These are phyloP conservation scores for Triticum turgidum DNA, from an alignment of 176 grass and related monocot genomes.

Conservation along the genomic window DNA sequence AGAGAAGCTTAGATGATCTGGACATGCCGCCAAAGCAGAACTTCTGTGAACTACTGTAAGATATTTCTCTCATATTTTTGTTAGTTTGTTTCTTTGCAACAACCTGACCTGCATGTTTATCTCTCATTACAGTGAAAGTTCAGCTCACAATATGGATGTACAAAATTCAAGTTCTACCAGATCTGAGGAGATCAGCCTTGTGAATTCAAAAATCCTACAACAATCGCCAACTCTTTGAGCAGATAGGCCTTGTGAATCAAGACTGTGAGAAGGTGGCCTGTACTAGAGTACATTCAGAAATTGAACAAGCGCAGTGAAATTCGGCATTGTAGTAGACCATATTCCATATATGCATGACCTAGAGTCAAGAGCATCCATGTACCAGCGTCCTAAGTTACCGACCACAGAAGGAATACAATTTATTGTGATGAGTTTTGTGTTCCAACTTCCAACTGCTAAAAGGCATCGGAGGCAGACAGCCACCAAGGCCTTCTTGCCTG, in stretches of 20 bases:
- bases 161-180: not conserved
- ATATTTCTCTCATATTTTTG: too few relatives aligned
- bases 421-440: not conserved
- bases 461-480: not conserved
- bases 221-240: not conserved
- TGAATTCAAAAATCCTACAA: not conserved
- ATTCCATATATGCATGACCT: not conserved
- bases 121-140: not conserved
- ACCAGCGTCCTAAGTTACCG: not conserved
- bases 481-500: too few relatives aligned
- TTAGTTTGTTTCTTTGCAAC: not conserved
- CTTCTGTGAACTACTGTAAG: too few relatives aligned
- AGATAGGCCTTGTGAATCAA: not conserved
- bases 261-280: too few relatives aligned
- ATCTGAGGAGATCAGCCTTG: not conserved
- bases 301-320: not conserved
- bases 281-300: not conserved
- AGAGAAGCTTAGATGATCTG: too few relatives aligned
- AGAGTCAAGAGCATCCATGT: not conserved
- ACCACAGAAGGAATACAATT: too few relatives aligned
- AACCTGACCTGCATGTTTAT: not conserved
- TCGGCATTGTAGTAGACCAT: not conserved
- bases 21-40: too few relatives aligned
- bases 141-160: not conserved
- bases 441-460: not conserved